Percentiles rank a stretch among this genome's conserved stretches.
phyloP scores from a whole-genome alignment of 2,329 filamentous ascomycete genomes.

The Colletotrichum magnum region DNA sequence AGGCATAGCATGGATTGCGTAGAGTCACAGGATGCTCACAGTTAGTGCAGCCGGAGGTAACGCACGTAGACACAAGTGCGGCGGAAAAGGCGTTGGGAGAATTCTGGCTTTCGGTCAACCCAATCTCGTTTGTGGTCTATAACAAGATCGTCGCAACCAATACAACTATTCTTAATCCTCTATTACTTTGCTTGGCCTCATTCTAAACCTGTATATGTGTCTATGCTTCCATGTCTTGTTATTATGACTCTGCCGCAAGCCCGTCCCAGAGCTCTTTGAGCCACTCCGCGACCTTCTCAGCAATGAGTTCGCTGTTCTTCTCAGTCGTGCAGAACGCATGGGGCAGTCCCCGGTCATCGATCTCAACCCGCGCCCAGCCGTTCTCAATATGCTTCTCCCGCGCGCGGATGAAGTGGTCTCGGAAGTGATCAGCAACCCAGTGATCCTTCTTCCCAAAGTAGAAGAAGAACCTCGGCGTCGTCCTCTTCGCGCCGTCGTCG shows the following conservation, averaged over 20 bases:
- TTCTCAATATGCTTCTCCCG: constrained; percentile 51
- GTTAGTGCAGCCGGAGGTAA: not conserved
- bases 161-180: constrained; percentile 27
- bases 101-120: not conserved
- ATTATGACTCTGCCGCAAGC: not conserved
- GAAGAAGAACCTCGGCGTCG: constrained; percentile 67
- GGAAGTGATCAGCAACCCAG: constrained; percentile 71
- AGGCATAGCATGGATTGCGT: no score
- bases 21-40: not conserved
- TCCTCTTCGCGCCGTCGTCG: constrained; percentile 23
- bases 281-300: constrained; percentile 32
- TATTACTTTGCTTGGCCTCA: not conserved
- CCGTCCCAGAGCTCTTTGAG: constrained; percentile 36
- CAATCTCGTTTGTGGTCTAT: constrained; percentile 1
- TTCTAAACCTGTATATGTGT: not conserved
- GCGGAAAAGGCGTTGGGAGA: constrained; percentile 1
- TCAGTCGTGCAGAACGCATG: constrained; percentile 71
- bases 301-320: constrained; percentile 37
- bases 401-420: constrained; percentile 69
- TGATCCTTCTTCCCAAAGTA: constrained; percentile 73
- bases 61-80: not conserved
- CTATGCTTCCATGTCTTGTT: no score
- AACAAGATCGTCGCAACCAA: constrained; percentile 2
- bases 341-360: constrained; percentile 69
- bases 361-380: constrained; percentile 61